Percentiles rank a stretch among this genome's conserved stretches.
Conservation (phyloP, 495 filamentous ascomycete species). For the Daldinia grandis region DNA sequence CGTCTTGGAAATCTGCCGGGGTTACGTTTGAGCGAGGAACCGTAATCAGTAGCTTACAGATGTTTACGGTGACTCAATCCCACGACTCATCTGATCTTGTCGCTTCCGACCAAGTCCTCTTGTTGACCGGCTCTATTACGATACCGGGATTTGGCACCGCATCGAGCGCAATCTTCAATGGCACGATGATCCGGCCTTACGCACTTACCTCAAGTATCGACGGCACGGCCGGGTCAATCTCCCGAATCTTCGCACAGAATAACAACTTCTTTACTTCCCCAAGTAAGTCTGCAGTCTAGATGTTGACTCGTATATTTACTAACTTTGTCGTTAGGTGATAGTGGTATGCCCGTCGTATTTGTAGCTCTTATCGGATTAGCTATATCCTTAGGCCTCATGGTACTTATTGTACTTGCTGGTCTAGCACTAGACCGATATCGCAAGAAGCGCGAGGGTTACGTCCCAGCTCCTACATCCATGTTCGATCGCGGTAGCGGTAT, state of each 20-base stretch:
- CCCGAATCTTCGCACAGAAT: constrained; percentile 79
- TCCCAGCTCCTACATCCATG: constrained; percentile 77
- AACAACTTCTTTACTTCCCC: constrained; percentile 63
- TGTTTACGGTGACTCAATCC: constrained; percentile 71
- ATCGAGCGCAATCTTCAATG: constrained; percentile 89
- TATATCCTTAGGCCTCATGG: constrained; percentile 84
- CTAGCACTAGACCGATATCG: constrained; percentile 84
- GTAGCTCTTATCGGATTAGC: constrained; percentile 93
- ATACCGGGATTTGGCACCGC: constrained; percentile 78
- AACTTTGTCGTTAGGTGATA: constrained; percentile 48
- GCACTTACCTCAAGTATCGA: constrained; percentile 73
- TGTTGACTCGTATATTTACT: constrained; percentile 37
- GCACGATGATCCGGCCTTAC: constrained; percentile 78
- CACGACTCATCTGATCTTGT: constrained; percentile 74
- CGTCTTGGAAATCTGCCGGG: constrained; percentile 61
- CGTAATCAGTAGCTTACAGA: constrained; percentile 77
- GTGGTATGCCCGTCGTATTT: constrained; percentile 79
- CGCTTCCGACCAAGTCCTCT: constrained; percentile 70
- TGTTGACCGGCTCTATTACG: constrained; percentile 81
- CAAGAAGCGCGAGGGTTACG: constrained; percentile 85
- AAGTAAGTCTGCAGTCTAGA: constrained; percentile 40
- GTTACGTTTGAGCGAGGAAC: constrained; percentile 69
- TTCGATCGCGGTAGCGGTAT: constrained; percentile 79
- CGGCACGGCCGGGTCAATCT: constrained; percentile 64
- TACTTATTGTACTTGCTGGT: constrained; percentile 86